Conservation (phyloP, 2,329 filamentous ascomycete genomes). For the Hirsutella minnesotensis region DNA sequence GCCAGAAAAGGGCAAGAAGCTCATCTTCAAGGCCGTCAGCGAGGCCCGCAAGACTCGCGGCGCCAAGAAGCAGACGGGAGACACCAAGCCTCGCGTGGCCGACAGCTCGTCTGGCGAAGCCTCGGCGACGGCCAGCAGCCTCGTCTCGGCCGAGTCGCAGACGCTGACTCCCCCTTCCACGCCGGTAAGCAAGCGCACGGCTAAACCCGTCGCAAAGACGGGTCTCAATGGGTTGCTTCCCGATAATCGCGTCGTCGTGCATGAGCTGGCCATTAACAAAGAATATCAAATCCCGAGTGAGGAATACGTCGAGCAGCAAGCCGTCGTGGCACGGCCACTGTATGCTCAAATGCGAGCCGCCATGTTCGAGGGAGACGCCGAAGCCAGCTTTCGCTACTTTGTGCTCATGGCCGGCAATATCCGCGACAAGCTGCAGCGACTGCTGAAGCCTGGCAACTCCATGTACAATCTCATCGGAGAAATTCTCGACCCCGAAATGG, state of each 20-base stretch:
- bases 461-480: constrained; percentile 68
- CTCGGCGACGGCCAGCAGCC: constrained; percentile 23
- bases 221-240: constrained; percentile 48
- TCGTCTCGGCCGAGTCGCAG: constrained; percentile 31
- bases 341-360: constrained; percentile 48
- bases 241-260: constrained; percentile 62
- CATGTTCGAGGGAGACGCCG: constrained; percentile 53
- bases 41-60: constrained; percentile 55
- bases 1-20: constrained; percentile 53
- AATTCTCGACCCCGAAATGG: constrained; percentile 60
- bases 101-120: constrained; percentile 28
- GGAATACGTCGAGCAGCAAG: constrained; percentile 46
- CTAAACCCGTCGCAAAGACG: constrained; percentile 24
- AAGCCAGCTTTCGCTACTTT: constrained; percentile 56
- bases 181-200: constrained; percentile 27
- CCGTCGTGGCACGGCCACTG: constrained; percentile 33
- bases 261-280: constrained; percentile 70
- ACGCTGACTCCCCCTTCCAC: constrained; percentile 43
- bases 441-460: constrained; percentile 58
- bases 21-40: constrained; percentile 64
- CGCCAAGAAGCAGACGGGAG: constrained; percentile 54
- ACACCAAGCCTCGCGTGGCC: constrained; percentile 58
- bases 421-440: constrained; percentile 57
- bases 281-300: constrained; percentile 60
- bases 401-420: constrained; percentile 60